Percentiles rank a stretch among this genome's conserved stretches.
Evolutionary conservation across 2,329 filamentous ascomycete species (phyloP).

Genomic region (Paraphaeosphaeria sporulosa): DNA sequence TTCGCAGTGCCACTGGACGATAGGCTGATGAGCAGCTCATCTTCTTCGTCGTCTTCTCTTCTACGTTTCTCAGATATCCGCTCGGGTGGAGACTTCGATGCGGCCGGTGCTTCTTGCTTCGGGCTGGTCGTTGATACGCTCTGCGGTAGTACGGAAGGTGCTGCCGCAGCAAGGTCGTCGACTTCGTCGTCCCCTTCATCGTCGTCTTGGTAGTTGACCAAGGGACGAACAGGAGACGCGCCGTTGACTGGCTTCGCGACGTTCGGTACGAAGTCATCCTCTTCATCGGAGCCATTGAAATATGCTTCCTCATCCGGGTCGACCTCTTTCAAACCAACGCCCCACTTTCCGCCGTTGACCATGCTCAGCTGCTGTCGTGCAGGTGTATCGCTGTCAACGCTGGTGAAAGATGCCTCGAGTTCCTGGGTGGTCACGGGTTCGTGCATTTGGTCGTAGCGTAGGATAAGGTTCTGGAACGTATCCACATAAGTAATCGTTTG

Average conservation of each 20-base stretch:
- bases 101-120: constrained; percentile 31
- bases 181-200: constrained; percentile 70
- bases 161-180: constrained; percentile 62
- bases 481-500: constrained; percentile 81
- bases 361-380: constrained; percentile 50
- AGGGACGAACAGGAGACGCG: constrained; percentile 66
- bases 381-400: constrained; percentile 67
- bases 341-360: constrained; percentile 65
- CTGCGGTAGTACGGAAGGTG: constrained; percentile 40
- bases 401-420: constrained; percentile 72
- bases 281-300: constrained; percentile 89
- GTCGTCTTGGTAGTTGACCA: constrained; percentile 93
- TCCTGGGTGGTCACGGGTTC: constrained; percentile 64
- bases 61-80: constrained; percentile 87
- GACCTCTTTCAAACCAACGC: constrained; percentile 79
- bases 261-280: constrained; percentile 65
- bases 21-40: constrained; percentile 82
- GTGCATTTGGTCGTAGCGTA: constrained; percentile 77
- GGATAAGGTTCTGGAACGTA: constrained; percentile 79
- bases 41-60: constrained; percentile 91
- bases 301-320: constrained; percentile 91
- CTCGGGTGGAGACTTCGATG: constrained; percentile 63
- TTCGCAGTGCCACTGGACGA: constrained; percentile 58
- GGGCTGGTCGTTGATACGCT: constrained; percentile 33
- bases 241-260: constrained; percentile 63